These are phyloP conservation scores for Leccinum holopus DNA, from an alignment of 1,284 basidiomycete species.

Conservation along the genomic window DNA sequence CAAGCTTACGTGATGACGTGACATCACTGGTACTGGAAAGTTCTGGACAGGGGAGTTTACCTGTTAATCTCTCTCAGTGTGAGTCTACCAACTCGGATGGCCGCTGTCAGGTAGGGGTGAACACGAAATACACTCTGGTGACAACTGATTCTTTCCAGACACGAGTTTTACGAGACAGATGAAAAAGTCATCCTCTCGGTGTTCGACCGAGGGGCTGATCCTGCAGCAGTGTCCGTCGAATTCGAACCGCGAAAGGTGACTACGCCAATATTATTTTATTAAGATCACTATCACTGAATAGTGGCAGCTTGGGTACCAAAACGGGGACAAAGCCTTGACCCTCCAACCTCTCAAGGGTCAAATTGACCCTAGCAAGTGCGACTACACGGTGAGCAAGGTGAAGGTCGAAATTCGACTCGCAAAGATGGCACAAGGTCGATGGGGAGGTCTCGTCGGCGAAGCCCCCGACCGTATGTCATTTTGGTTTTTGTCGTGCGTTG, in stretches of 20 bases:
- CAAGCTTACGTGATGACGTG: constrained; percentile 18
- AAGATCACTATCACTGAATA: not conserved
- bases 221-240: constrained; percentile 57
- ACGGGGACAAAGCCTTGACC: constrained; percentile 61
- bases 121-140: not conserved
- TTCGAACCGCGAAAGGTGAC: constrained; percentile 66
- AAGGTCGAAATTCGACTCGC: constrained; percentile 77
- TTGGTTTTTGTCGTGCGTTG: not conserved
- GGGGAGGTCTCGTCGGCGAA: constrained; percentile 76
- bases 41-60: constrained; percentile 18
- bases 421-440: constrained; percentile 66
- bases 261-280: constrained; percentile 5
- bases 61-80: not conserved
- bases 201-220: constrained; percentile 77
- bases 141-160: constrained; percentile 42
- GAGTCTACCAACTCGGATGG: constrained; percentile 30
- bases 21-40: constrained; percentile 24
- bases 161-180: constrained; percentile 89
- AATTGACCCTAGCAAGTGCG: constrained; percentile 65
- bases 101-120: constrained; percentile 42
- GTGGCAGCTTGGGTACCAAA: constrained; percentile 54
- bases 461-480: constrained; percentile 62
- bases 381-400: constrained; percentile 73
- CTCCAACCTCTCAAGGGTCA: constrained; percentile 80
- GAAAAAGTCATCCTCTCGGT: constrained; percentile 71